A percentile compares a stretch with the other conserved stretches of the same genome.
Conservation (phyloP, 1,284 basidiomycete species). For the Apiotrichum siamense region DNA sequence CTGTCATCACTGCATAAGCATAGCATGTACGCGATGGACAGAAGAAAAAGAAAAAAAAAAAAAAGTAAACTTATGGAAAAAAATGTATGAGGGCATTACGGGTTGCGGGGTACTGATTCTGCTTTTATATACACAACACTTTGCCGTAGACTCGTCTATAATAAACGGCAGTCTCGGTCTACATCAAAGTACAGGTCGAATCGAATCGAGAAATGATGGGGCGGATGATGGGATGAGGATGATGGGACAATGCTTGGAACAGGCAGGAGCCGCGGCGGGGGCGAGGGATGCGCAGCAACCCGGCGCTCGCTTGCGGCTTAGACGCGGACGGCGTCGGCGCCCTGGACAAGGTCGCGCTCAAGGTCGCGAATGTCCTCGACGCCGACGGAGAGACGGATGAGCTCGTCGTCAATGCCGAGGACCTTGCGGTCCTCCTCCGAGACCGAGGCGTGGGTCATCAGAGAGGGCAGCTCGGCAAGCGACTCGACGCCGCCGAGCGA, state of each 20-base stretch:
- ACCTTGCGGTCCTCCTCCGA: conserved; percentile 48
- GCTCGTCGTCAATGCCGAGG: conserved; percentile 72
- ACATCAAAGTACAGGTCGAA: background rate
- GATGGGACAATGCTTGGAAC: background rate
- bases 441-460: conserved; percentile 59
- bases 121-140: conserved; percentile 1
- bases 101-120: too few relatives aligned
- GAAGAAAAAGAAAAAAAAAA: too few relatives aligned
- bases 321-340: conserved; percentile 51
- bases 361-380: conserved; percentile 83
- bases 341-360: conserved; percentile 65
- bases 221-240: background rate
- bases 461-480: conserved; percentile 72
- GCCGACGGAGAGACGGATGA: conserved; percentile 79
- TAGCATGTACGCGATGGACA: too few relatives aligned
- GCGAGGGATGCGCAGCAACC: too few relatives aligned
- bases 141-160: conserved; percentile 2
- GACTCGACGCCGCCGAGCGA: conserved; percentile 87
- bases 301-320: background rate
- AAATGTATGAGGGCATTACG: too few relatives aligned
- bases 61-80: too few relatives aligned
- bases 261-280: too few relatives aligned
- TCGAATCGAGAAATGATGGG: background rate
- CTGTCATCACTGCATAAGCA: too few relatives aligned
- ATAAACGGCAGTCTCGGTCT: conserved; percentile 4